These are phyloP conservation scores for Stramenopiles sp. DNA, from an alignment of 352 stramenopile genomes.

Conservation along the genomic window DNA sequence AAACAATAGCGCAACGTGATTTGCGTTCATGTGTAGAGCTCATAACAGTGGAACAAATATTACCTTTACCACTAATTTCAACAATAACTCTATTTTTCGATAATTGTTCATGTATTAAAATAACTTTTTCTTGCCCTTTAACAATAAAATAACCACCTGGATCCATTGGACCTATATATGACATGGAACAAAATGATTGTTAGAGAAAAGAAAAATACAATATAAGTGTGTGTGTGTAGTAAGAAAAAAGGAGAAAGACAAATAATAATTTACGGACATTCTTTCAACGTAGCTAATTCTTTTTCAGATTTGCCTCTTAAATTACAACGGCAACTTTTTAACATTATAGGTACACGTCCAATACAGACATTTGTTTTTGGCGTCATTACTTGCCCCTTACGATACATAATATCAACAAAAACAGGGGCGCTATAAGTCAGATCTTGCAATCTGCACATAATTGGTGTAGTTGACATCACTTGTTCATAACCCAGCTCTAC, in stretches of 20 bases:
- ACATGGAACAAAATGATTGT: too few species aligned
- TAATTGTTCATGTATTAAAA: conserved; percentile 97
- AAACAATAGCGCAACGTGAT: conserved; percentile 68
- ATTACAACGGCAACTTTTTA: conserved; percentile 84
- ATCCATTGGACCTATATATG: too few species aligned
- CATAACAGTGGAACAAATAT: conserved; percentile 80
- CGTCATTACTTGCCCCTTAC: conserved; percentile 85
- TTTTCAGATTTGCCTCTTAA: conserved; percentile 75
- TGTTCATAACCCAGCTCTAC: background rate
- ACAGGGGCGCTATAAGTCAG: conserved; percentile 95
- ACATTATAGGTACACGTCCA: conserved; percentile 92
- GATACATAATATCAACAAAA: conserved; percentile 96
- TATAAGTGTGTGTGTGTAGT: too few species aligned
- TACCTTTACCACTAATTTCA: conserved; percentile 77
- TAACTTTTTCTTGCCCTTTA: conserved; percentile 92
- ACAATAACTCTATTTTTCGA: conserved; percentile 99
- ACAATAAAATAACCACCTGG: conserved; percentile 99
- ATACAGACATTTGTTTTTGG: conserved; percentile 88
- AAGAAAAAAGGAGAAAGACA: too few species aligned
- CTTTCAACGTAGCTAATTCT: conserved; percentile 84
- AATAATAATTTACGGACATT: conserved; percentile 98
- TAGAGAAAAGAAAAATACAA: too few species aligned
- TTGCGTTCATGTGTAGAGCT: conserved; percentile 97
- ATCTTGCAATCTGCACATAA: conserved; percentile 93
- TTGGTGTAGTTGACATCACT: conserved; percentile 35